Conservation (phyloP, 108 stramenopile species). For the Aureococcus anophagefferens region DNA sequence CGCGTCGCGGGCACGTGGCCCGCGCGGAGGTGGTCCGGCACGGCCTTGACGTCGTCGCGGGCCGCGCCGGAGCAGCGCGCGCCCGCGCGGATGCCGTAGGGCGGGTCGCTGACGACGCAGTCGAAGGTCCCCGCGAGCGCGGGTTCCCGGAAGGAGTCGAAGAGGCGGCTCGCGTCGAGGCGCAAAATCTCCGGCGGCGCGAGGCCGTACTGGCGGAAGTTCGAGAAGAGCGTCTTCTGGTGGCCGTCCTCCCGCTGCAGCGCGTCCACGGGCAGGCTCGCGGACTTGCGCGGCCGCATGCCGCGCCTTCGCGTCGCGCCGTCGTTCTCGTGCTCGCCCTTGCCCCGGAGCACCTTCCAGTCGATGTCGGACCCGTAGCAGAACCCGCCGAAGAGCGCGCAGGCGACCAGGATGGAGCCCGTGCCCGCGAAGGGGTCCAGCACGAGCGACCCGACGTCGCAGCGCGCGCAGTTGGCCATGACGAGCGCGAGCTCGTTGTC, state of each 20-base stretch:
- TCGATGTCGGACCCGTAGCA: conserved; percentile 91
- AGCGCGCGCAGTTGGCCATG: conserved; percentile 76
- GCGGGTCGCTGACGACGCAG: conserved; percentile 52
- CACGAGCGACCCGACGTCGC: conserved; percentile 37
- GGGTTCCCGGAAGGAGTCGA: conserved; percentile 10
- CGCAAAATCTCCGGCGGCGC: conserved; percentile 81
- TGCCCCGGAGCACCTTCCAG: conserved; percentile 72
- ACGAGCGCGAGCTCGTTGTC: conserved; percentile 84
- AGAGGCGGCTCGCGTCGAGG: conserved; percentile 59
- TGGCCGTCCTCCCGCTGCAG: conserved; percentile 2
- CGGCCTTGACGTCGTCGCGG: conserved; percentile 24
- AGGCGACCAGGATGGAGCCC: conserved; percentile 79
- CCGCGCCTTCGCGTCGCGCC: too few relatives aligned
- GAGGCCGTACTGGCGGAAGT: conserved; percentile 76
- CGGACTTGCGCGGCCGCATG: too few relatives aligned
- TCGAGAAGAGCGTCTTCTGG: conserved; percentile 56
- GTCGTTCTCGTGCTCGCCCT: conserved; percentile 21
- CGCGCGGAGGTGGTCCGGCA: neutral
- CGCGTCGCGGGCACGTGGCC: neutral
- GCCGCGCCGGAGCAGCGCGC: conserved; percentile 67
- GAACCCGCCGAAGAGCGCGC: conserved; percentile 66
- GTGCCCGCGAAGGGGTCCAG: conserved; percentile 97
- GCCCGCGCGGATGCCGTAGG: conserved; percentile 78
- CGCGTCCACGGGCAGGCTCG: too few relatives aligned
- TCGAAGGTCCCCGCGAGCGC: conserved; percentile 57